Conservation (phyloP, 331 rosid species). For the Ulmus americana region DNA sequence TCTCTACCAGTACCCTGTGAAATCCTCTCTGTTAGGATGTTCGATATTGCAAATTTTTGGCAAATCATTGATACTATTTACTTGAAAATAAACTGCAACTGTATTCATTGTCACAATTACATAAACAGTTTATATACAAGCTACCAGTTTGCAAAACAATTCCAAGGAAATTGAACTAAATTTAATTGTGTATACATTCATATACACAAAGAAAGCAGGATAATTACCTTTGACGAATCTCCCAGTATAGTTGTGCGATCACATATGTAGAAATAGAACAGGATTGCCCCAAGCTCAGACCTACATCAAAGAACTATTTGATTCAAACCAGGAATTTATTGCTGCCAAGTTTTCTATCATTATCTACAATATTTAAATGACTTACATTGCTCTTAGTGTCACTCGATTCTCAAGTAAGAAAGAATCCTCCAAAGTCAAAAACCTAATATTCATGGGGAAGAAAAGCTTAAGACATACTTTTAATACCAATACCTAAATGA, state of each 20-base stretch:
- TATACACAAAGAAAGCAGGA: slow-evolving; percentile 4
- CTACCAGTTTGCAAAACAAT: not conserved
- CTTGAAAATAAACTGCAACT: not conserved
- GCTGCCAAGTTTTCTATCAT: slow-evolving; percentile 14
- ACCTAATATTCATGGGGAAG: slow-evolving; percentile 44
- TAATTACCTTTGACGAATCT: slow-evolving; percentile 62
- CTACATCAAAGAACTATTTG: slow-evolving; percentile 31
- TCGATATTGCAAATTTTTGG: not conserved
- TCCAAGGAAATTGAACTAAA: not conserved
- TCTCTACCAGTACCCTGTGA: slow-evolving; percentile 11
- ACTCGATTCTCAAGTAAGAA: slow-evolving; percentile 77
- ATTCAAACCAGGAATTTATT: slow-evolving; percentile 19
- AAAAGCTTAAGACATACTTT: slow-evolving; percentile 33
- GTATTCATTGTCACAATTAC: not conserved
- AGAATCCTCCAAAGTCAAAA: slow-evolving; percentile 79
- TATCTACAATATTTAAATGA: slow-evolving; percentile 18
- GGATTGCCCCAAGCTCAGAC: slow-evolving; percentile 77
- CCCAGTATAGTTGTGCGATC: slow-evolving; percentile 82
- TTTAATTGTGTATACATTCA: not conserved
- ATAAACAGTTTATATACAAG: not conserved
- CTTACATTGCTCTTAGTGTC: slow-evolving; percentile 85
- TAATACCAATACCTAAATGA: slow-evolving; percentile 11
- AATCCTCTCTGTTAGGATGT: not conserved
- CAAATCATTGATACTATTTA: not conserved
- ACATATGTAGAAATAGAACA: slow-evolving; percentile 78